phyloP scores from a whole-genome alignment of 2,329 filamentous ascomycete species.

The Fonsecaea multimorphosa region DNA sequence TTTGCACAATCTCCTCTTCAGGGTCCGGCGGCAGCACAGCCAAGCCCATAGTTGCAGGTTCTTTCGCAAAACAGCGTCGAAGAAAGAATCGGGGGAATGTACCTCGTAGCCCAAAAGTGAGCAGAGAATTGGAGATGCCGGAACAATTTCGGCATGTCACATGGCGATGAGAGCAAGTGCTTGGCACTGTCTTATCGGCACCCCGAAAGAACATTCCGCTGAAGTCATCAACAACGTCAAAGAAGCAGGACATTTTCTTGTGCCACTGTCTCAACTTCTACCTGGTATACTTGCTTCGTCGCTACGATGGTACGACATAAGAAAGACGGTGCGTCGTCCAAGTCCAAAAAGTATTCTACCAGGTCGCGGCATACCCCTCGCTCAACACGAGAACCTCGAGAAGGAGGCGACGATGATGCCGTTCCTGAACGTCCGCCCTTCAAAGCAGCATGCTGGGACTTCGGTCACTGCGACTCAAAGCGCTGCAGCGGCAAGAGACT shows the following conservation, averaged over 20 bases:
- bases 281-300: background rate
- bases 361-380: constrained; percentile 63
- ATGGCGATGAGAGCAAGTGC: constrained; percentile 22
- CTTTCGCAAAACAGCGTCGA: background rate
- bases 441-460: constrained; percentile 97
- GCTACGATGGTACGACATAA: constrained; percentile 87
- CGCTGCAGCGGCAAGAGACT: constrained; percentile 94
- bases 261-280: background rate
- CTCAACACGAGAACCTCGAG: constrained; percentile 45
- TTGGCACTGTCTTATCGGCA: constrained; percentile 2
- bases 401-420: constrained; percentile 49
- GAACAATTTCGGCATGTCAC: constrained; percentile 21
- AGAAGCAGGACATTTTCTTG: background rate
- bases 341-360: constrained; percentile 73
- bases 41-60: constrained; percentile 58
- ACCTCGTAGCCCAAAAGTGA: background rate
- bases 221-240: background rate
- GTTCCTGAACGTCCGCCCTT: constrained; percentile 59
- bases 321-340: constrained; percentile 77
- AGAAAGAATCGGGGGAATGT: background rate
- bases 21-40: constrained; percentile 63
- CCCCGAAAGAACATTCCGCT: background rate
- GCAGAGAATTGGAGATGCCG: constrained; percentile 3
- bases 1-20: constrained; percentile 43
- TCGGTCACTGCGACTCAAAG: constrained; percentile 97